Evolutionary conservation across 2,329 filamentous ascomycete species (phyloP), one percentile per base, ranked within the genome.

Genomic region (Fonsecaea monophora): DNA sequence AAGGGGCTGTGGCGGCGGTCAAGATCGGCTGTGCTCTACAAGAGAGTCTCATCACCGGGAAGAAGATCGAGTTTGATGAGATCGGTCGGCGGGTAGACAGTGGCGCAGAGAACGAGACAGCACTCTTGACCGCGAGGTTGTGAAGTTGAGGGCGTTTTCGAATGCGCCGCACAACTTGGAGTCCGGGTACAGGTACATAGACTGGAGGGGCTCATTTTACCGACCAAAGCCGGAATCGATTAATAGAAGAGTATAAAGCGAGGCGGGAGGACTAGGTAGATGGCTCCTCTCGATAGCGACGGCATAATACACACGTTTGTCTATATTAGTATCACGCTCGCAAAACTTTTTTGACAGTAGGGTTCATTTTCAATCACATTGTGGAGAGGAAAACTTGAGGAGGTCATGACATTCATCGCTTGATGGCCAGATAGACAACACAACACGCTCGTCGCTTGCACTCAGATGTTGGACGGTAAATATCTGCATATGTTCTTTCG

Each of bases 11-110:
- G 13, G 81, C 85, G 64, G 78, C 78, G 13, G 77, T 90, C 9
- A 81, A 82, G 74, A 89, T 90, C 76, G 88, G 86, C 0, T 82
- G 82, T 56, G 86, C 85, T 4, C 74, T 89, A 68, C 86, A 89
- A 74, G 84, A 88, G 73, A 80, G 81, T 13, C 75, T 89, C 75
- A 81, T 84, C 58, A 81, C 79, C 0, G 85, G 83, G 7, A 79
- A 82, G 74, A 86, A 86, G 77, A 85, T 89, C 37, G 81, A 79
- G 60, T 90, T 90, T 72, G 84, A 88, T 74, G 82, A 85, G 75
- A 77, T 75, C 50, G 86, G 86, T 6, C 79, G 78, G 25, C 76
- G 82, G 57, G 74, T 83, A 25, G 53, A 40, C 32, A 54, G 45
- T 21, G 18, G 25, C 25, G 2, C 62, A 25, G 40, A 53, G 15